Percentiles rank a stretch among this genome's conserved stretches.
Evolutionary conservation across 208 protist genomes (phyloP).

Genomic region (Baffinella frigidus): DNA sequence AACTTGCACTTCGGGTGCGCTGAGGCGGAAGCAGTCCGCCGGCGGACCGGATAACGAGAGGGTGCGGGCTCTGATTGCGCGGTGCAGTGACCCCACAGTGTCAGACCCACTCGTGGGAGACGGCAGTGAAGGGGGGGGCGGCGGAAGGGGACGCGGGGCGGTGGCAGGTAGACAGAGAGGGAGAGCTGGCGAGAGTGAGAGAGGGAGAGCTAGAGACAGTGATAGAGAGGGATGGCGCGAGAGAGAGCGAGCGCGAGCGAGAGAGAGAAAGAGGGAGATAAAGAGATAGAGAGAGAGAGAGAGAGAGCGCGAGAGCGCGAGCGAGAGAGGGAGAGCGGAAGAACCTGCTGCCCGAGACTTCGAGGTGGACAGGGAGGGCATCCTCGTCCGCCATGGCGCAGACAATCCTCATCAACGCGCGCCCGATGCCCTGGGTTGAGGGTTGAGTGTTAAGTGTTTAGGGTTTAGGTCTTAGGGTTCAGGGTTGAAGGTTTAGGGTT

Average conservation of each 20-base stretch:
- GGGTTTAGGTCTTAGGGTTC: background rate
- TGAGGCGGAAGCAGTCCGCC: no score
- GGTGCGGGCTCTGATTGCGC: no score
- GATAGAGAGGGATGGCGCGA: background rate
- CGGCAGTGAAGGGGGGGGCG: background rate
- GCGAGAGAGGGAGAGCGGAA: background rate
- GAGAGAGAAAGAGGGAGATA: background rate
- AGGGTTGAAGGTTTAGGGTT: background rate
- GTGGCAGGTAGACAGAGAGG: no score
- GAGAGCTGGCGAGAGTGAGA: background rate
- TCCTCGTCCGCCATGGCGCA: background rate
- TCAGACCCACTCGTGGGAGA: no score
- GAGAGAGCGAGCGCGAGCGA: background rate
- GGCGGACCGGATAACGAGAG: no score
- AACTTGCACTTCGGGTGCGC: no score
- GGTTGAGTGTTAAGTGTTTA: background rate
- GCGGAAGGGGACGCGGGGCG: no score
- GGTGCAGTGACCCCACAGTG: no score
- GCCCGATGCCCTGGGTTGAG: background rate
- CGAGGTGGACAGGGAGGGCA: background rate
- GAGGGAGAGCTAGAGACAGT: background rate
- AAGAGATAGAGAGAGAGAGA: background rate
- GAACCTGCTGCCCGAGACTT: background rate
- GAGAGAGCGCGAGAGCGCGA: background rate
- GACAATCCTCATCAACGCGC: background rate